Conservation (phyloP, 2,329 filamentous ascomycete species). For the Arachnomyces sp. region DNA sequence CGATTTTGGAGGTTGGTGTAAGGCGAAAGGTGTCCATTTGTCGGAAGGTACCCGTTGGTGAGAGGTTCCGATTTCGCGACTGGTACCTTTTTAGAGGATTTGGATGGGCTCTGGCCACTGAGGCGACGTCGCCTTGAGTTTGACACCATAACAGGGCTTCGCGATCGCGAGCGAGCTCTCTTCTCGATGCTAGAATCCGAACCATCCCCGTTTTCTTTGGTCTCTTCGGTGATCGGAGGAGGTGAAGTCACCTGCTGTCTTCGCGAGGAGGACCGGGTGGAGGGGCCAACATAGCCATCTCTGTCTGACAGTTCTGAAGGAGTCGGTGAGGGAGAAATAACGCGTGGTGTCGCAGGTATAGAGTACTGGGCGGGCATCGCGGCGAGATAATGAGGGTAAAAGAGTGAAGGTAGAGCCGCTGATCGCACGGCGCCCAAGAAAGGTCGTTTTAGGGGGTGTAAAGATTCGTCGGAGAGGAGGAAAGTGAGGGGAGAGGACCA, state of each 20-base stretch:
- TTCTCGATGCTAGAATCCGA: constrained; percentile 47
- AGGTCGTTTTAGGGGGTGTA: constrained; percentile 15
- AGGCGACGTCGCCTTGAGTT: constrained; percentile 38
- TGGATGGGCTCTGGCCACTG: constrained; percentile 46
- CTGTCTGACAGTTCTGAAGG: constrained; percentile 44
- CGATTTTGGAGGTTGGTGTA: constrained; percentile 51
- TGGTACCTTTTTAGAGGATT: constrained; percentile 36
- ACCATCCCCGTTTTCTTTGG: constrained; percentile 44
- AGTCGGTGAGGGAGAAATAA: constrained; percentile 82
- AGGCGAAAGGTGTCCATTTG: constrained; percentile 65
- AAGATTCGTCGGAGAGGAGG: constrained; percentile 13
- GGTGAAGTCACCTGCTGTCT: constrained; percentile 50
- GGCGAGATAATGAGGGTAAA: constrained; percentile 19
- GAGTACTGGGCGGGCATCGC: constrained; percentile 43
- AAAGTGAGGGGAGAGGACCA: background rate
- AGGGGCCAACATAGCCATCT: constrained; percentile 62
- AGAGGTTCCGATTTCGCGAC: constrained; percentile 31
- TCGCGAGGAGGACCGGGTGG: constrained; percentile 63
- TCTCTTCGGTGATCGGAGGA: constrained; percentile 52
- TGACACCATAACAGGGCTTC: constrained; percentile 51
- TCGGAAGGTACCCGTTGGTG: constrained; percentile 29
- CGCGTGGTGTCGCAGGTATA: constrained; percentile 71
- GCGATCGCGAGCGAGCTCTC: constrained; percentile 60
- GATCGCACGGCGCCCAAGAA: constrained; percentile 13
- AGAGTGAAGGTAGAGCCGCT: background rate